These are phyloP conservation scores for Helotiales sp. DNA, from an alignment of 2,329 filamentous ascomycete species.

Conservation along the genomic window DNA sequence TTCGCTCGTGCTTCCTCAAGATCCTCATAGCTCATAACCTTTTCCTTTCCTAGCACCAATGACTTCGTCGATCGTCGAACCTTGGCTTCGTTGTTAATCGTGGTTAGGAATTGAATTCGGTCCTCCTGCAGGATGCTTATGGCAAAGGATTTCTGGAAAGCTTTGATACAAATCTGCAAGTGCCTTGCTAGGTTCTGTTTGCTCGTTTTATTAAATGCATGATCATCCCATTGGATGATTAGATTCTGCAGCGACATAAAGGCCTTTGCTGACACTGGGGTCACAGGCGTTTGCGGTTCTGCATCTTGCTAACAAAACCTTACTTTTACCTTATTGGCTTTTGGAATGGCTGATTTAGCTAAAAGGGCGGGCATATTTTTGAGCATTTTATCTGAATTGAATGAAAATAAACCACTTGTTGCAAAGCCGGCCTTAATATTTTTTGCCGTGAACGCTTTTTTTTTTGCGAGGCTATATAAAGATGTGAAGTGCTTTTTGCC, in stretches of 20 bases:
- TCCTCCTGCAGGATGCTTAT: conserved; percentile 40
- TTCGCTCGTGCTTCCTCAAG: conserved; percentile 27
- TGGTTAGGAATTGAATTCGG: conserved; percentile 33
- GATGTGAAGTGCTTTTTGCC: conserved; percentile 33
- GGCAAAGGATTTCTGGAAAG: conserved; percentile 35
- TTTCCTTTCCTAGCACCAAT: conserved; percentile 25
- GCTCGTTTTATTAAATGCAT: conserved; percentile 28
- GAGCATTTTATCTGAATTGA: conserved; percentile 26
- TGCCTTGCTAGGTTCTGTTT: conserved; percentile 33
- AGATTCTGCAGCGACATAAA: conserved; percentile 31
- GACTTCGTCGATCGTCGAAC: conserved; percentile 26
- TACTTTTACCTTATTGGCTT: conserved; percentile 10
- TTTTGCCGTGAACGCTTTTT: conserved; percentile 27
- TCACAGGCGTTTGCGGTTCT: conserved; percentile 24
- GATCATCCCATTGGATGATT: conserved; percentile 33
- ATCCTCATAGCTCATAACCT: conserved; percentile 44
- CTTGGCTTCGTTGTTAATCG: conserved; percentile 30
- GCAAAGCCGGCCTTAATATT: conserved; percentile 42
- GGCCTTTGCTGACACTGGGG: conserved; percentile 25
- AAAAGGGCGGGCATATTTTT: conserved; percentile 17
- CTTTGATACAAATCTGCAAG: conserved; percentile 36
- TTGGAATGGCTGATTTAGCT: conserved; percentile 6
- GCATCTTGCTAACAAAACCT: conserved; percentile 15
- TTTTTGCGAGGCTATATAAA: conserved; percentile 32
- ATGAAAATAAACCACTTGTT: conserved; percentile 26